A percentile compares a stretch with the other conserved stretches of the same genome.
Conservation (phyloP, 306 rosid species). For the Glycine latifolia region DNA sequence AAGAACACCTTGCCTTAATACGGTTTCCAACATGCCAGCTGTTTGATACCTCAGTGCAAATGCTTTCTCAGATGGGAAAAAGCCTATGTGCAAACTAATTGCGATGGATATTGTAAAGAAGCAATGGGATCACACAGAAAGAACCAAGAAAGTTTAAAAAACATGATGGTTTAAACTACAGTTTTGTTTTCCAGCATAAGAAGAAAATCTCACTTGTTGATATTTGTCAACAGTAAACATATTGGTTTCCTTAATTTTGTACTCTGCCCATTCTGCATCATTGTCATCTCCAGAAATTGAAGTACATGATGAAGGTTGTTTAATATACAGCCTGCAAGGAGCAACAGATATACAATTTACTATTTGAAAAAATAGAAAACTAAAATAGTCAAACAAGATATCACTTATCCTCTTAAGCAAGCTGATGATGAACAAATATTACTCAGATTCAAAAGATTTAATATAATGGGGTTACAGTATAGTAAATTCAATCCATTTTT, state of each 20-base stretch:
- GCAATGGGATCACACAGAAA: constrained; percentile 49
- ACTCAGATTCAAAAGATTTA: constrained; percentile 8
- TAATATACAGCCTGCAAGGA: constrained; percentile 74
- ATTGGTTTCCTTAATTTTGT: constrained; percentile 94
- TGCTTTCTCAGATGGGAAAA: constrained; percentile 86
- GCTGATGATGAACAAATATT: constrained; percentile 9
- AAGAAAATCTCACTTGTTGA: constrained; percentile 79
- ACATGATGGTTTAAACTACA: constrained; percentile 9
- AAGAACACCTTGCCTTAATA: constrained; percentile 85
- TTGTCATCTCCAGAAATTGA: constrained; percentile 61
- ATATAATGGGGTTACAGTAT: background rate
- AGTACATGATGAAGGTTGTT: constrained; percentile 74
- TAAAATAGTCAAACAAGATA: constrained; percentile 2
- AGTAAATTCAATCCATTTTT: constrained; percentile 7
- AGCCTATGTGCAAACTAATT: constrained; percentile 96
- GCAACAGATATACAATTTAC: constrained; percentile 34
- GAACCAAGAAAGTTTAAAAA: background rate
- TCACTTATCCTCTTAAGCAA: constrained; percentile 8
- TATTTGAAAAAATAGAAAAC: background rate
- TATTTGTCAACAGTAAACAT: constrained; percentile 93
- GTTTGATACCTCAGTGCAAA: constrained; percentile 94
- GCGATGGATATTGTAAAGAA: constrained; percentile 63
- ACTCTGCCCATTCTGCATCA: constrained; percentile 89
- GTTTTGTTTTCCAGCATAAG: background rate
- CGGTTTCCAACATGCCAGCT: constrained; percentile 93